Evolutionary conservation across 2,329 filamentous ascomycete genomes (phyloP), one percentile per base, ranked within the genome.

Genomic region (Sporothrix pallida): DNA sequence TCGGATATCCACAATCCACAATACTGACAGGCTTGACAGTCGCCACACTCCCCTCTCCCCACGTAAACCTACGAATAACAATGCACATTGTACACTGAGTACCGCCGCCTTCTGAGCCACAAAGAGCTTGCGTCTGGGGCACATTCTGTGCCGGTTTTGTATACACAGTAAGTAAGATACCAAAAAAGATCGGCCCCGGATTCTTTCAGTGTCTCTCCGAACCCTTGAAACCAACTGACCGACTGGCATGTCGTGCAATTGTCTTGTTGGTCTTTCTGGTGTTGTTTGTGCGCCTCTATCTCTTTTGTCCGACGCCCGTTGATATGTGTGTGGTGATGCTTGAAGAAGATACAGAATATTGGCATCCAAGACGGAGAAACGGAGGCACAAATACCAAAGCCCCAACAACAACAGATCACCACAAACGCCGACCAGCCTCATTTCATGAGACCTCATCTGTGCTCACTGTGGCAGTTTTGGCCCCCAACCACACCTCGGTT

Each of bases 71-170:
- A 60, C 56, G 56, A 31, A 31, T 58, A 15, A 31, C 23, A 58
- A 58, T 31, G 3, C 52, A 7, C 31, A 37, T 8, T 17, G n/a
- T 54, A 20, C n/a, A 20, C 1, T 37, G 13, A 17, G 12, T 6
- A 60, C 56, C 37, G 26, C 26, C 56, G 26, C 26, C 56, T 37
- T 60, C 56, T 60, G 56, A 15, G 20, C 8, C 52, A 56, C 52
- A 56, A 37, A 56, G 52, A 56, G 52, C 52, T 56, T 56, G 52
- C 52, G 20, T 56, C 20, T 56, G 20, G 52, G 52, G 17, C 31
- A 7, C 31, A 37, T 37, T 37, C 31, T 37, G 31, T 37, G 31
- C 31, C 31, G 31, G 31, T 37, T 37, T 37, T 37, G 31, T 7
- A 37, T 5, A 26, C 23, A 26, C 23, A 26, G 23, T 26, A 26